These are phyloP conservation scores for Zygotorulaspora florentina DNA, from an alignment of 805 yeast species.

Conservation along the genomic window DNA sequence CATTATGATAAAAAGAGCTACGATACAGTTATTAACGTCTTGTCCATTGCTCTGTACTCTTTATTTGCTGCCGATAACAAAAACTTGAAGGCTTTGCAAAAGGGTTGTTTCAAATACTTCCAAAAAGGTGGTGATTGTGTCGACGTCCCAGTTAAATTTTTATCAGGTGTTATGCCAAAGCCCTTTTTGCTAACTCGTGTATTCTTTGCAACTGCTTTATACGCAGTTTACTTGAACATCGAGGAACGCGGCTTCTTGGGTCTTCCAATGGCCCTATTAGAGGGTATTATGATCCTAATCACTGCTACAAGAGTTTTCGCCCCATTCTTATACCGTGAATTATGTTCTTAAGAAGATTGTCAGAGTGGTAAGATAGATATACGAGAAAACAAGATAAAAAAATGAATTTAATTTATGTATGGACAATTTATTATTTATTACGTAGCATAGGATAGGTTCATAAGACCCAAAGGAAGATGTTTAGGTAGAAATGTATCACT, in stretches of 20 bases:
- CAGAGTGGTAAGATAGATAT: background rate
- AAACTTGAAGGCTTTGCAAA: constrained; percentile 65
- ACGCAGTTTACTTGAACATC: constrained; percentile 69
- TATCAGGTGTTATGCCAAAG: constrained; percentile 74
- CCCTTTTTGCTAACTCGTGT: constrained; percentile 76
- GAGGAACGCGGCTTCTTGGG: constrained; percentile 58
- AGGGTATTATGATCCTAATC: constrained; percentile 60
- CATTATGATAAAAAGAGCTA: constrained; percentile 72
- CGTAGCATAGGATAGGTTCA: constrained; percentile 1
- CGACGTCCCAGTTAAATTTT: constrained; percentile 71
- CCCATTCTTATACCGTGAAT: constrained; percentile 63
- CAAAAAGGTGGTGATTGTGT: constrained; percentile 78
- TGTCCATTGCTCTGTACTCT: constrained; percentile 85
- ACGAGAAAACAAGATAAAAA: background rate
- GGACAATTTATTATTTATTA: background rate
- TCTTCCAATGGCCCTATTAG: constrained; percentile 66
- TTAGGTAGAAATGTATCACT: too few species aligned
- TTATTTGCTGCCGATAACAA: constrained; percentile 81
- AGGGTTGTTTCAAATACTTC: constrained; percentile 87
- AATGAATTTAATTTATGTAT: background rate
- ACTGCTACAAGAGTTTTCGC: constrained; percentile 77
- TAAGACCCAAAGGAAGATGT: background rate
- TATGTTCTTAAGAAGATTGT: constrained; percentile 32
- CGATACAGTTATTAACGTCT: constrained; percentile 81
- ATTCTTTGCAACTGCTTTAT: constrained; percentile 87